Conservation (phyloP, 345 rosid species). For the Excoecaria cochinchinensis region DNA sequence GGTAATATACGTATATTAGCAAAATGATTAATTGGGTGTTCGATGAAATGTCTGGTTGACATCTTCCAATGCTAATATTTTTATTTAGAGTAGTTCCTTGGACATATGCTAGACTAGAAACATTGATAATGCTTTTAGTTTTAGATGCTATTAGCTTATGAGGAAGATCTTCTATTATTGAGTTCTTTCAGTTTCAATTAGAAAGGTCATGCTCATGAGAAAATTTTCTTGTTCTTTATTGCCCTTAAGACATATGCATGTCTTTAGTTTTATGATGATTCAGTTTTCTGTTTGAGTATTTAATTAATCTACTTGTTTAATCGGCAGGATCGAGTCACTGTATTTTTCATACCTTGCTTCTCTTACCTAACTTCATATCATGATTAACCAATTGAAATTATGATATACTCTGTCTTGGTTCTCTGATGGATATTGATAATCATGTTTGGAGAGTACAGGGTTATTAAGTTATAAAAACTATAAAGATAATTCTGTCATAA, state of each 20-base stretch:
- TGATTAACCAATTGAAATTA: not conserved
- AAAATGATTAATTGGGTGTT: not conserved
- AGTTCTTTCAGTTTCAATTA: not conserved
- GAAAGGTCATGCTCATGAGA: not conserved
- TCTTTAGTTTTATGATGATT: slow-evolving; percentile 1
- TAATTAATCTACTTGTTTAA: not conserved
- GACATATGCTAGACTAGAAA: not conserved
- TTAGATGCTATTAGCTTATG: not conserved
- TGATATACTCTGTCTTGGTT: not conserved
- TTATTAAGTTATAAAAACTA: not conserved
- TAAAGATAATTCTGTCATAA: not conserved
- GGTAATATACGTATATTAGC: not conserved
- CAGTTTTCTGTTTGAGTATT: not conserved
- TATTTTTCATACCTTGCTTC: not conserved
- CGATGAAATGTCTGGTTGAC: not conserved
- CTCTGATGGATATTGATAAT: slow-evolving; percentile 2
- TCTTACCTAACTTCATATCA: not conserved
- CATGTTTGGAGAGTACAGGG: slow-evolving; percentile 10
- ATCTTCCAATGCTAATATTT: not conserved
- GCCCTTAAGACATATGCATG: not conserved
- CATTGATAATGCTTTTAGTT: not conserved
- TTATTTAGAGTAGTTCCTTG: not conserved
- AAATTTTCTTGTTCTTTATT: not conserved
- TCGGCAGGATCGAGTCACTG: not conserved
- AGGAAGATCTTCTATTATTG: not conserved